These are phyloP conservation scores for Apiospora koreana DNA, from an alignment of 2,329 filamentous ascomycete species.

Conservation along the genomic window DNA sequence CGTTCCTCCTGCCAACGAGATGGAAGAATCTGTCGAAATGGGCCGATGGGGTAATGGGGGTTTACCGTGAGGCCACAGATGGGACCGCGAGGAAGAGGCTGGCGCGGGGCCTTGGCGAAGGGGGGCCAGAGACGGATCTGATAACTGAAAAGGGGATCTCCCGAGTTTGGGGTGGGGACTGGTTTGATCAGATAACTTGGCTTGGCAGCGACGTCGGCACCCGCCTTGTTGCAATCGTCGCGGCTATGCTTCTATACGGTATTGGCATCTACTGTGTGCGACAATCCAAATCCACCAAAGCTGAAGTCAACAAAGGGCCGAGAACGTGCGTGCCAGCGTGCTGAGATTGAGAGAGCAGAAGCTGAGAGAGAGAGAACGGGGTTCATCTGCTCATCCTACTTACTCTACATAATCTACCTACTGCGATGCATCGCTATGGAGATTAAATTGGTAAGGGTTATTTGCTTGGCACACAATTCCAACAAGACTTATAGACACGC, in stretches of 20 bases:
- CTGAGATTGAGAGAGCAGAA: not conserved
- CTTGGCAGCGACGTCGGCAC: slow-evolving; percentile 15
- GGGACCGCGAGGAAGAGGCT: not conserved
- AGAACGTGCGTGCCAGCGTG: too few relatives aligned
- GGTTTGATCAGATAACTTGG: slow-evolving; percentile 17
- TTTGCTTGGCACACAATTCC: too few relatives aligned
- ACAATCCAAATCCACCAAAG: not conserved
- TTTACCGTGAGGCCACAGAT: not conserved
- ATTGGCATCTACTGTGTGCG: not conserved
- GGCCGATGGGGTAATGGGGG: not conserved
- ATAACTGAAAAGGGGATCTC: slow-evolving; percentile 36
- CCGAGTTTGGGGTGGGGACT: slow-evolving; percentile 3
- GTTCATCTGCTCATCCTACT: not conserved
- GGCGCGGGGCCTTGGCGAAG: slow-evolving; percentile 26
- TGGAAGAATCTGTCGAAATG: slow-evolving; percentile 23
- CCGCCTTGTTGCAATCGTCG: not conserved
- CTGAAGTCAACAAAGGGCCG: not conserved
- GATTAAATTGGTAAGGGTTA: not conserved
- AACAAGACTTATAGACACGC: too few relatives aligned
- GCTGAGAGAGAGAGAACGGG: not conserved
- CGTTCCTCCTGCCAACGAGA: not conserved
- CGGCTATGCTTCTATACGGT: not conserved
- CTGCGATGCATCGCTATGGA: not conserved
- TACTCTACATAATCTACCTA: too few relatives aligned
- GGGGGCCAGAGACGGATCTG: slow-evolving; percentile 31